Evolutionary conservation across 2,329 filamentous ascomycete species (phyloP).

Genomic region (Monosporascus ibericus): DNA sequence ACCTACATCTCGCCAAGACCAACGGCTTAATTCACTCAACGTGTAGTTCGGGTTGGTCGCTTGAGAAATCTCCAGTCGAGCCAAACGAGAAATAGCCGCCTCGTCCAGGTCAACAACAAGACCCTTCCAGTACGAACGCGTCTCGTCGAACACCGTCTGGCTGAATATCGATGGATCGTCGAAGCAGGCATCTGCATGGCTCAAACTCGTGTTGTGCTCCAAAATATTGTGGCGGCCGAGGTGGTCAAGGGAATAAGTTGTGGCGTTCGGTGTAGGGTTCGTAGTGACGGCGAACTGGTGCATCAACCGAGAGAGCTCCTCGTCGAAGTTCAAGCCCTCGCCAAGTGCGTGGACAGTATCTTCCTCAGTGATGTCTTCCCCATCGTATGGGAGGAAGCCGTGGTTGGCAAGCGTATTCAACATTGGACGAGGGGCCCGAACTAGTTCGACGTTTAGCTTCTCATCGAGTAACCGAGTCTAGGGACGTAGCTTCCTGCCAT

Average conservation of each 20-base stretch:
- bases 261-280: constrained; percentile 38
- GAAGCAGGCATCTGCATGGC: constrained; percentile 41
- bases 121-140: constrained; percentile 38
- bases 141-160: constrained; percentile 41
- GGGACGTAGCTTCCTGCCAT: not conserved
- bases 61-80: constrained; percentile 36
- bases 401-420: constrained; percentile 47
- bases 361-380: constrained; percentile 33
- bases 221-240: constrained; percentile 41
- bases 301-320: constrained; percentile 32
- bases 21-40: constrained; percentile 26
- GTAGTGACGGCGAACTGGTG: constrained; percentile 35
- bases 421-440: constrained; percentile 43
- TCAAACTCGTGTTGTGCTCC: constrained; percentile 43
- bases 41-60: constrained; percentile 15
- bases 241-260: constrained; percentile 35
- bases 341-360: constrained; percentile 32
- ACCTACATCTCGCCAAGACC: constrained; percentile 35
- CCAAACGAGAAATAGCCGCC: constrained; percentile 39
- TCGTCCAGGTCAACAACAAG: constrained; percentile 32
- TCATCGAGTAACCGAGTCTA: not conserved
- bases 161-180: constrained; percentile 49
- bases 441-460: constrained; percentile 12
- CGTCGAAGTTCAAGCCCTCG: constrained; percentile 37
- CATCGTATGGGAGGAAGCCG: constrained; percentile 40